phyloP scores from a whole-genome alignment of 208 protist genomes.

The Leptomonas pyrrhocoris region DNA sequence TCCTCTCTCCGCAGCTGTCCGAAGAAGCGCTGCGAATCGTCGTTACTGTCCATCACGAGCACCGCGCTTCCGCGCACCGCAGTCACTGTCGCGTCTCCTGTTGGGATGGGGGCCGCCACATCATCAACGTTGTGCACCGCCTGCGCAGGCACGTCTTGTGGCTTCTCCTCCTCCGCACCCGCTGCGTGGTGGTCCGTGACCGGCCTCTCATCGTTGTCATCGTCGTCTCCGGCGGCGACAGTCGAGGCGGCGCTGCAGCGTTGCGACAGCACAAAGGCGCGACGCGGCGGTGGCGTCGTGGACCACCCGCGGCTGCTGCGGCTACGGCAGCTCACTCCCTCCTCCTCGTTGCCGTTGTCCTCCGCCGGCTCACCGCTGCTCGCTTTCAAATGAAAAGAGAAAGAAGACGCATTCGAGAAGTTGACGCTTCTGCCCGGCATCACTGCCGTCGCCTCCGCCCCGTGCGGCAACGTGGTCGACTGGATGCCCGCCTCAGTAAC shows the following conservation, averaged over 20 bases:
- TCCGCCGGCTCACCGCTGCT: background rate
- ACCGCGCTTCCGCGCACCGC: background rate
- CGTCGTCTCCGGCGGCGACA: background rate
- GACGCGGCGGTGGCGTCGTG: conserved; percentile 51
- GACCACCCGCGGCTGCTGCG: background rate
- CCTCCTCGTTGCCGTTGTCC: conserved; percentile 4
- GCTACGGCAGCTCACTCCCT: background rate
- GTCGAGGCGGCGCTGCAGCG: conserved; percentile 16
- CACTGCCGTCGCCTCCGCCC: background rate
- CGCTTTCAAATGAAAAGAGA: background rate
- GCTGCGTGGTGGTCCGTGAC: background rate
- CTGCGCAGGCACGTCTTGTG: too few species aligned
- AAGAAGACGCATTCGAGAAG: background rate
- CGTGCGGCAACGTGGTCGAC: background rate
- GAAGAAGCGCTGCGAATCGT: background rate
- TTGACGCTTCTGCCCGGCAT: background rate
- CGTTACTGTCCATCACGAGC: conserved; percentile 7
- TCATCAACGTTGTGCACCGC: too few species aligned
- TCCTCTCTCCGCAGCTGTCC: background rate
- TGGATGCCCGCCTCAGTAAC: background rate
- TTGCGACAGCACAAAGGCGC: conserved; percentile 55
- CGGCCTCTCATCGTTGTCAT: background rate
- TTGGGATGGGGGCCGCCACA: too few species aligned
- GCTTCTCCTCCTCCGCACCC: too few species aligned
- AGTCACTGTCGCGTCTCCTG: background rate